Base-by-base conservation (phyloP, 2,329 filamentous ascomycete genomes). In the Knufia petricola region DNA sequence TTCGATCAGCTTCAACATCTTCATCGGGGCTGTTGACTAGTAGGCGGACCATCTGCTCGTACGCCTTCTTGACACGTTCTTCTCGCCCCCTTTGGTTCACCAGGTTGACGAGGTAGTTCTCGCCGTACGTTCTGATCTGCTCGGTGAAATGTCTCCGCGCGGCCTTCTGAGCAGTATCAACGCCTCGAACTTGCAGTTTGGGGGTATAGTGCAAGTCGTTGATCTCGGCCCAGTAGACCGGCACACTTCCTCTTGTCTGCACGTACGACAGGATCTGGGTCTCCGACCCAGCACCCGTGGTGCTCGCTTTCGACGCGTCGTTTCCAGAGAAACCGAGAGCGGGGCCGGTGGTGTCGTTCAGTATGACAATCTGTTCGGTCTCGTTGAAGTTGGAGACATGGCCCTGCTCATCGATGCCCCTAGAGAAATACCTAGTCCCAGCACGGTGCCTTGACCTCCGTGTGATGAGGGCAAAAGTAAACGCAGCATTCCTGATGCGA, bases 321-420 rank as follows among this genome's bases (percentile, higher is more conserved):
- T 83, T 84, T 46, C 86, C 85, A 43, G 84, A 84, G 65, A 86
- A 95, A 4, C 88, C 89, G 34, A 85, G 82, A 37, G 92, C 69
- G 1, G 84, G 84, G 50, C 80, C 80, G 2, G 76, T 75, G 41
- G 78, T 75, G 66, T 96, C 92, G 60, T 96, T 96, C 58, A 96
- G 68, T 31, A 98, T 80, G 52, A 95, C 76, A 28, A 92, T 75
- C 64, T 98, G 92, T 64, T 98, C 92, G 0, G 92, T 96, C 73
- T 98, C 92, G 63, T 98, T 98, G 75, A 90, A 98, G 66, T 98
- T 98, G 56, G 92, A 87, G n/a, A 92, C 92, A 64, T 96, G 81
- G 20, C 92, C 92, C 53, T 92, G 76, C 56, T 95, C 89, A 62
- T 98, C 90, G 40, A 96, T 80, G 45, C 92, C 92, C 55, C 92